phyloP scores from a whole-genome alignment of 306 rosid species.

The Prosopis cineraria region DNA sequence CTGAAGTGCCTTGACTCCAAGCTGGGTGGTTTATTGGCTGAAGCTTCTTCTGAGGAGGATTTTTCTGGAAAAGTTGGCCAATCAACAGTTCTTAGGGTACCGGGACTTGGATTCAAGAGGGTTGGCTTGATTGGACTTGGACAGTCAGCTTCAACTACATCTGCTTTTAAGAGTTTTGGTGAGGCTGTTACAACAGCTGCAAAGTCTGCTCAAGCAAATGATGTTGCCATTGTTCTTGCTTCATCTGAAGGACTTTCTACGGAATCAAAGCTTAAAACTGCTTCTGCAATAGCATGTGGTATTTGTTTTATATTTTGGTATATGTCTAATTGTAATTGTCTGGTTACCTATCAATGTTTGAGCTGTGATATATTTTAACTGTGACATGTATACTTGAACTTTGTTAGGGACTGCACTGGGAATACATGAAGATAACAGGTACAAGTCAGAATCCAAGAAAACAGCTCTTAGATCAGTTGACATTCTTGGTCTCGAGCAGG shows the following conservation, averaged over 20 bases:
- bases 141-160: conserved; percentile 41
- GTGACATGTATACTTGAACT: conserved; percentile 27
- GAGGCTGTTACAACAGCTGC: conserved; percentile 81
- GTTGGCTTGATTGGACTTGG: conserved; percentile 80
- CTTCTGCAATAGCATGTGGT: conserved; percentile 82
- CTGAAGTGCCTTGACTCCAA: conserved; percentile 62
- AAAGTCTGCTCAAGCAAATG: conserved; percentile 67
- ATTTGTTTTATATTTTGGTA: not conserved
- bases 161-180: conserved; percentile 62
- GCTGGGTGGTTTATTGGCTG: conserved; percentile 71
- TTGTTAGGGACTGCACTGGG: conserved; percentile 73
- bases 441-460: conserved; percentile 73
- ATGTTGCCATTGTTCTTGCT: conserved; percentile 70
- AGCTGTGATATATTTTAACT: not conserved
- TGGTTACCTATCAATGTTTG: not conserved
- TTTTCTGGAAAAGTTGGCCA: conserved; percentile 78
- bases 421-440: conserved; percentile 71
- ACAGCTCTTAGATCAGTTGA: conserved; percentile 64
- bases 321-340: not conserved
- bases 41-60: conserved; percentile 79
- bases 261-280: conserved; percentile 54
- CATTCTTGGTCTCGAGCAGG: conserved; percentile 34
- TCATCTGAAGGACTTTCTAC: conserved; percentile 52
- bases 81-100: conserved; percentile 65
- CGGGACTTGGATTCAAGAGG: conserved; percentile 71